Evolutionary conservation across 371 early-diverging fungal species (phyloP), one percentile per base, ranked within the genome.

Genomic region (Rhizopus delemar): DNA sequence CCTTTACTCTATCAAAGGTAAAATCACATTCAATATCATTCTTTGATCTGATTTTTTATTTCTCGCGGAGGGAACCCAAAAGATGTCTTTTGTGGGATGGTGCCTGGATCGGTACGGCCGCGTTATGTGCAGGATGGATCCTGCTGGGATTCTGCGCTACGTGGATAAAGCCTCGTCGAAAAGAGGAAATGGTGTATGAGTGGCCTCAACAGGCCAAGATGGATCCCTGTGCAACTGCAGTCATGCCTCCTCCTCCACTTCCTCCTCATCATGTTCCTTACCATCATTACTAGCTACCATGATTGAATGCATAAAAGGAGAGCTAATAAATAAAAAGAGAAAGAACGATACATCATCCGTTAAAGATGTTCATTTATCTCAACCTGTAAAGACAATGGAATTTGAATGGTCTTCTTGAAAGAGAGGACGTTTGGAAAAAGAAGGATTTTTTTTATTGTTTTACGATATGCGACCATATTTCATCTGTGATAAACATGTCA

Each of bases 1-100:
- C 78, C 74, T 0, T 8, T 74, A 15, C 53, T 77, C 8, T 74
- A 68, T 50, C 71, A 71, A 41, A 67, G 78, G 78, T 74, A 66
- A 3, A 45, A 39, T 39, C 12, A 9, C 12, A 39, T 12, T 39
- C 12, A 12, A 39, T 9, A 39, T 9, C 39, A 12, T 39, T 39
- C 2, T 39, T 9, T 9, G 39, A 7, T 39, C 8, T 9, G 39
- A 9, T 39, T 39, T 39, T 22, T 22, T 22, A 22, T 22, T 22
- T 22, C 22, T 22, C 22, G 22, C 22, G 22, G 22, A 22, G 22
- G 22, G 22, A 22, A 22, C 22, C 22, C 22, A 22, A 22, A 22
- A 45, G 46, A 45, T 45, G 46, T 45, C 8, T 45, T n/a, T 45
- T 45, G n/a, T 45, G 46, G 46, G 46, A 45, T 22, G 46, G 15